Conservation (phyloP, 768 basidiomycete genomes). For the Macrolepiota albuminosa region DNA sequence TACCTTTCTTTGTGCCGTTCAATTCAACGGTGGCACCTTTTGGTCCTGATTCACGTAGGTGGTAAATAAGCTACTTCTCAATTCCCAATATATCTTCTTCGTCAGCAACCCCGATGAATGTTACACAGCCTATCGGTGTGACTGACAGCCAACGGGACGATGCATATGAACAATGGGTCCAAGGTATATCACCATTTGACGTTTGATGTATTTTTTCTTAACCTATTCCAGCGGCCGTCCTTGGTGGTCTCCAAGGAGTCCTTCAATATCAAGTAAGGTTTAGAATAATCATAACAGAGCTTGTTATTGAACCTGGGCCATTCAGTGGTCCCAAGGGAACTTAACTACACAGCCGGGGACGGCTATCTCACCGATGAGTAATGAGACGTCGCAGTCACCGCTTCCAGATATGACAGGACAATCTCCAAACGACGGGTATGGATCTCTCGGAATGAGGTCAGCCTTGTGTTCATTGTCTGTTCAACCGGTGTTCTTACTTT, state of each 20-base stretch:
- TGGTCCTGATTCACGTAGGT: slow-evolving; percentile 26
- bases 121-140: slow-evolving; percentile 38
- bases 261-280: slow-evolving; percentile 41
- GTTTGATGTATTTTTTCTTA: background rate
- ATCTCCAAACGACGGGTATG: slow-evolving; percentile 69
- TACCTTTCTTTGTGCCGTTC: slow-evolving; percentile 57
- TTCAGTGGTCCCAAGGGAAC: slow-evolving; percentile 53
- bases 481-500: background rate
- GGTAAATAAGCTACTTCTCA: background rate
- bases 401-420: slow-evolving; percentile 34
- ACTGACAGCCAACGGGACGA: slow-evolving; percentile 48
- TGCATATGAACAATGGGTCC: slow-evolving; percentile 52
- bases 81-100: background rate
- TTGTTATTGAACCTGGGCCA: slow-evolving; percentile 1
- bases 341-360: slow-evolving; percentile 45
- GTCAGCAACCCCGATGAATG: slow-evolving; percentile 1
- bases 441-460: slow-evolving; percentile 35
- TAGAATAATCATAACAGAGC: background rate
- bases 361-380: slow-evolving; percentile 30
- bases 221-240: slow-evolving; percentile 32
- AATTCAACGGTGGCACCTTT: slow-evolving; percentile 44
- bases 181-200: slow-evolving; percentile 24
- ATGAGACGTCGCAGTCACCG: slow-evolving; percentile 27
- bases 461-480: slow-evolving; percentile 10
- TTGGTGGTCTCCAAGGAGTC: slow-evolving; percentile 36